Conservation (phyloP, 108 stramenopile genomes). For the Nannochloropsis granulata region DNA sequence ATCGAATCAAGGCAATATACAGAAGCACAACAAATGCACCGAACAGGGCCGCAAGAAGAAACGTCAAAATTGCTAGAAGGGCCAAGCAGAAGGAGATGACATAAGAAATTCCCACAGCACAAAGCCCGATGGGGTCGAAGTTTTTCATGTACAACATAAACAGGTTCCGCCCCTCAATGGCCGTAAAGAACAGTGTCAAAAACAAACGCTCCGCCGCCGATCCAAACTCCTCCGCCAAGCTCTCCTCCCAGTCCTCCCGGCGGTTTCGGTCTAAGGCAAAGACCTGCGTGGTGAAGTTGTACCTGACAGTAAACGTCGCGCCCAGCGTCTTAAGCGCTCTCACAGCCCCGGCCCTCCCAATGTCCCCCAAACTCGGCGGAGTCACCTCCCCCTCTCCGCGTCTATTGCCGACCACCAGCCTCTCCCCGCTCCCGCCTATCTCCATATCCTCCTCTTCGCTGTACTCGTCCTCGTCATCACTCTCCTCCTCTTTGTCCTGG, state of each 20-base stretch:
- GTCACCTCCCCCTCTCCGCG: not conserved
- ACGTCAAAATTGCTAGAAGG: not conserved
- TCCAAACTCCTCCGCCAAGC: not conserved
- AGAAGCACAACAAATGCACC: not conserved
- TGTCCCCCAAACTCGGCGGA: not conserved
- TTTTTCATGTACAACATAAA: not conserved
- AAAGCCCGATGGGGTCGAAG: not conserved
- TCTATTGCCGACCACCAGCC: too few species aligned
- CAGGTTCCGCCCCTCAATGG: not conserved
- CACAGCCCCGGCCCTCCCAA: not conserved
- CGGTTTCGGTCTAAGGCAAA: not conserved
- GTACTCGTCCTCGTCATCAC: not conserved
- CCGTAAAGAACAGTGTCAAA: not conserved
- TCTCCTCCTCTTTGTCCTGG: not conserved
- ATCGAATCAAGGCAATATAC: not conserved
- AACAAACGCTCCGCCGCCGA: not conserved
- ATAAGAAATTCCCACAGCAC: not conserved
- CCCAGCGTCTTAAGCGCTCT: not conserved
- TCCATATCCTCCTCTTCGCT: too few species aligned
- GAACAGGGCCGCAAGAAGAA: not conserved
- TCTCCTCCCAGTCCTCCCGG: not conserved
- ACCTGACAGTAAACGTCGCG: not conserved
- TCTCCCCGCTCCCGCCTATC: too few species aligned
- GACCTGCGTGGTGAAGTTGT: not conserved
- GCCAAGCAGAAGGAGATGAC: not conserved